Percentiles rank a stretch among this genome's conserved stretches.
These are phyloP conservation scores for Elongisporangium undulatum DNA, from an alignment of 352 stramenopile genomes.

Conservation along the genomic window DNA sequence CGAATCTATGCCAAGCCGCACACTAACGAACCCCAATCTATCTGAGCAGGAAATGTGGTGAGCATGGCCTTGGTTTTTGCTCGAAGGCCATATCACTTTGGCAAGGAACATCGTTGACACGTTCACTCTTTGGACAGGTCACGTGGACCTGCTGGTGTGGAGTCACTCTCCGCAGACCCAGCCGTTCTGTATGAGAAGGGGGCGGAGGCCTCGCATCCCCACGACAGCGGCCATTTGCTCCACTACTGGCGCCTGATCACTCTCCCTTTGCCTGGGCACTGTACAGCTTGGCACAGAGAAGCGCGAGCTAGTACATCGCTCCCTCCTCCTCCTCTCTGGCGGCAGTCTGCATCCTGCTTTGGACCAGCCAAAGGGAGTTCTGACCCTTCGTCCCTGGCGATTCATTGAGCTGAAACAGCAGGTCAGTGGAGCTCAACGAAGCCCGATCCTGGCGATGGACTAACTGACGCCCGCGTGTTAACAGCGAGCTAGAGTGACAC, in stretches of 20 bases:
- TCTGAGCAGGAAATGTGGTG: background rate
- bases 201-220: background rate
- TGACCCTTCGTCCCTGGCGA: background rate
- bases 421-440: background rate
- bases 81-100: background rate
- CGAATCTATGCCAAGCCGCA: too few relatives aligned
- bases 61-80: too few relatives aligned
- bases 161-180: background rate
- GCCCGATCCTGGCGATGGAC: background rate
- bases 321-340: background rate
- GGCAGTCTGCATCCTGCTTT: background rate
- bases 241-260: background rate
- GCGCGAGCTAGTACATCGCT: background rate
- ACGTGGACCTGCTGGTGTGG: background rate
- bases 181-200: background rate
- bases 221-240: background rate
- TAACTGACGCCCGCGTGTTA: background rate
- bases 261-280: background rate
- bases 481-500: background rate
- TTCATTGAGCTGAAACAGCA: background rate
- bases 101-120: background rate
- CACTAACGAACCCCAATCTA: background rate
- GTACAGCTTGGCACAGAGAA: background rate
- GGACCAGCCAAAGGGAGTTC: background rate
- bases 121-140: background rate